Conservation (phyloP, 805 yeast species). For the Maudiozyma turicensis region DNA sequence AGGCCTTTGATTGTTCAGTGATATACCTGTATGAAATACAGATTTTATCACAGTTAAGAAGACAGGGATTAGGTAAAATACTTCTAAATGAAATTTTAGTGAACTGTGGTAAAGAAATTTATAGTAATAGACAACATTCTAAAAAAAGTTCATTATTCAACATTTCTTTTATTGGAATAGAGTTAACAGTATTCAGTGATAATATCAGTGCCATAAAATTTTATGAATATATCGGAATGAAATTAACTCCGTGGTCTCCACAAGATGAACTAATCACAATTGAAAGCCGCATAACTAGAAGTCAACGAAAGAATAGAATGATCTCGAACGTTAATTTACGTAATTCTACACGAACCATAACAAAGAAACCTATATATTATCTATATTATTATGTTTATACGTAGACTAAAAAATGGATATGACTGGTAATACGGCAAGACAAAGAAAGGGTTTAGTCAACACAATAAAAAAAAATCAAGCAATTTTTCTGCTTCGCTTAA, state of each 20-base stretch:
- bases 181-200: slow-evolving; percentile 24
- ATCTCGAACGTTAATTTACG: neutral
- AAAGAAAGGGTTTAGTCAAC: too few relatives aligned
- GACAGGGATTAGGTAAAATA: slow-evolving; percentile 15
- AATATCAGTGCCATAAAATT: slow-evolving; percentile 18
- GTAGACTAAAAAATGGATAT: too few relatives aligned
- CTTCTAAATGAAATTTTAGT: slow-evolving; percentile 5
- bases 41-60: slow-evolving; percentile 8
- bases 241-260: slow-evolving; percentile 18
- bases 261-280: slow-evolving; percentile 3
- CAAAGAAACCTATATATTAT: slow-evolving; percentile 7
- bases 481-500: too few relatives aligned
- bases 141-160: neutral
- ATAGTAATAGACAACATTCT: neutral
- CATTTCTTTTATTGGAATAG: slow-evolving; percentile 11
- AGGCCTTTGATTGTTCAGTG: slow-evolving; percentile 4
- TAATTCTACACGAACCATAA: neutral
- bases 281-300: neutral
- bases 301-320: neutral
- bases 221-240: slow-evolving; percentile 16
- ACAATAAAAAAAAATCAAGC: too few relatives aligned
- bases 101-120: neutral
- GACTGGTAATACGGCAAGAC: too few relatives aligned
- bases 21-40: slow-evolving; percentile 28
- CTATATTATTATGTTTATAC: neutral